Base-by-base conservation (phyloP, 139 green algal genomes). In the Chlamydomonas asymmetrica region DNA sequence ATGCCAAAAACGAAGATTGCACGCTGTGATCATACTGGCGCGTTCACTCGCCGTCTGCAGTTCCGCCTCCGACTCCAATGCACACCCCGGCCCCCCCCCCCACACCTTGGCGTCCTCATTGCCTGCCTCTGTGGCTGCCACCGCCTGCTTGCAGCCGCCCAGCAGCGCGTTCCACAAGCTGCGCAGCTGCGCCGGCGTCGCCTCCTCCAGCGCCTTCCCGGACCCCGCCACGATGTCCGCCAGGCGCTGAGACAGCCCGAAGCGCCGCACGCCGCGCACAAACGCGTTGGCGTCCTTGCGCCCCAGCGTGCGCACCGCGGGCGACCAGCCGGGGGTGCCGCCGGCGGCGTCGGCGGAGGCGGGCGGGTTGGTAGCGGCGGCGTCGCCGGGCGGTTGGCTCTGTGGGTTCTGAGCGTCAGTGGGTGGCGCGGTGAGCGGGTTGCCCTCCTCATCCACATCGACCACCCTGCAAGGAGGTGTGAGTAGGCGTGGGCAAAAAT, bases 261-360 rank as follows among this genome's bases (percentile, higher is more conserved):
- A 89, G 23, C 84, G 88, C 60, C 82, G 76, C 57, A 88, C 89
- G 0, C 76, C 90, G 18, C 85, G 84, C 37, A 92, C 68, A 71
- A 97, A 97, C 0, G 83, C 79, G 9, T 68, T 70, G 0, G 92
- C 92, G 61, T 97, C 92, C 3, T 74, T 72, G 23, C 81, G 74
- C 52, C 74, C 82, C 20, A 94, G 57, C 9, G 75, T 69, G 71
- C 77, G 75, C 25, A 35, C 29, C 50, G 67, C 70, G 31, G 70
- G 56, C 40, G 67, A 56, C 6, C 20, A 43, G 41, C 70, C 59
- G 57, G n/a, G n/a, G n/a, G n/a, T n/a, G n/a, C n/a, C n/a, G n/a
- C n/a, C n/a, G n/a, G n/a, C n/a, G n/a, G n/a, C n/a, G n/a, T n/a
- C n/a, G n/a, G n/a, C n/a, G n/a, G n/a, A n/a, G n/a, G n/a, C n/a